Evolutionary conservation across 306 rosid genomes (phyloP), one percentile per base, ranked within the genome.

Genomic region (Begonia fuchsioides): DNA sequence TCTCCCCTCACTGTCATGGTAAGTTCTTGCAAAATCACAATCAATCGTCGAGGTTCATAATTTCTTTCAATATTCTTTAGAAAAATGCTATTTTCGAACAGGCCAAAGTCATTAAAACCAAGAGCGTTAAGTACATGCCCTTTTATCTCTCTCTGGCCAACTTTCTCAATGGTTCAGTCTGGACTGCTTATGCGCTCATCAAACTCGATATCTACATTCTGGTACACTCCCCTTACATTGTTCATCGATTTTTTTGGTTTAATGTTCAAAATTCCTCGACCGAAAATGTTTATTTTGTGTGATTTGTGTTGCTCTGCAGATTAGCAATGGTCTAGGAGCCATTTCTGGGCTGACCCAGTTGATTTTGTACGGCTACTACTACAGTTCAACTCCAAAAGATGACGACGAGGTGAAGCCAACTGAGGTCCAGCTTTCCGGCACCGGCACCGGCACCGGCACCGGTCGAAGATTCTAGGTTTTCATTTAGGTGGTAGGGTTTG

Each of bases 171-270:
- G 96, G 93, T 32, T 6, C 32, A 38, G 12, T 54, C 15, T 88
- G 96, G 95, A 80, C 95, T 13, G 44, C 76, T 10, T 88, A 81
- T 74, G 83, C 95, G 41, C 77, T 87, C 41, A 67, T 87, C 67
- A 61, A 68, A 1, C 49, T 80, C 1, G 96, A 87, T 51, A 26
- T 69, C 54, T 83, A 50, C 43, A 38, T 87, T 6, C 49, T 87
- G 83, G 96, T 73, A 54, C 35, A 26, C 8, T 26, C 35, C 0
- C 35, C 35, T 26, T 26, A 26, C 35, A 18, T 3, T 50, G 6
- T 6, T 19, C 5, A 10, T 32, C 4, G 41, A 11, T 1, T 8
- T 14, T 47, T 0, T 3, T 26, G 35, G n/a, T 7, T 8, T 17
- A n/a, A 11, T 19, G 12, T 13, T 26, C 35, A 26, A 26, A 26